A percentile compares a stretch with the other conserved stretches of the same genome.
Evolutionary conservation across 2,329 filamentous ascomycete genomes (phyloP).

Genomic region (Claviceps paspali): DNA sequence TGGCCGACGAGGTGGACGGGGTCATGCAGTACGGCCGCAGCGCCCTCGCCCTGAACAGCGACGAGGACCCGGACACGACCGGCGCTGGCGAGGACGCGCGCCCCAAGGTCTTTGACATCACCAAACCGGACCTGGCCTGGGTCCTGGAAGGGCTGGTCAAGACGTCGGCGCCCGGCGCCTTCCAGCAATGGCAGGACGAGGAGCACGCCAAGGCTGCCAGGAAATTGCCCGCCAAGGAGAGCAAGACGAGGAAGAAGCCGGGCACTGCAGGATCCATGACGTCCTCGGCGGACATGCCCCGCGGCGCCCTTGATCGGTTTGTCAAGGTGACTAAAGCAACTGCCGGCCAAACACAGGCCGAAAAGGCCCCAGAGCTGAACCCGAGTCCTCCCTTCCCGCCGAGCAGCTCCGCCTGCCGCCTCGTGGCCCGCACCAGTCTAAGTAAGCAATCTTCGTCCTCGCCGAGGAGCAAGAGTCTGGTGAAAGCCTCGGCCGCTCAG

Average conservation of each 20-base stretch:
- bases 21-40: slow-evolving; percentile 33
- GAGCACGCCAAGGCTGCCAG: slow-evolving; percentile 10
- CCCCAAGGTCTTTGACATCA: slow-evolving; percentile 45
- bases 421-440: slow-evolving; percentile 5
- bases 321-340: slow-evolving; percentile 23
- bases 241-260: slow-evolving; percentile 8
- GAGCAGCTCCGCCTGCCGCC: not conserved
- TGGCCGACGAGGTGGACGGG: slow-evolving; percentile 56
- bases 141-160: slow-evolving; percentile 21
- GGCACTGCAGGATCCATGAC: slow-evolving; percentile 8
- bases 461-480: slow-evolving; percentile 10
- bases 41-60: slow-evolving; percentile 46
- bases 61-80: slow-evolving; percentile 35
- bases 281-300: slow-evolving; percentile 8
- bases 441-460: slow-evolving; percentile 22
- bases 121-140: slow-evolving; percentile 37
- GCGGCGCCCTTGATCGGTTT: slow-evolving; percentile 25
- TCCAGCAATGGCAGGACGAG: slow-evolving; percentile 15
- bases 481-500: slow-evolving; percentile 17
- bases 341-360: not conserved
- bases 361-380: slow-evolving; percentile 4
- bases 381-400: not conserved
- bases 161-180: slow-evolving; percentile 11
- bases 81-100: slow-evolving; percentile 12
- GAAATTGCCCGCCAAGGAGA: slow-evolving; percentile 10